Evolutionary conservation across 1,284 basidiomycete species (phyloP).

Genomic region (Marasmius fiardii): DNA sequence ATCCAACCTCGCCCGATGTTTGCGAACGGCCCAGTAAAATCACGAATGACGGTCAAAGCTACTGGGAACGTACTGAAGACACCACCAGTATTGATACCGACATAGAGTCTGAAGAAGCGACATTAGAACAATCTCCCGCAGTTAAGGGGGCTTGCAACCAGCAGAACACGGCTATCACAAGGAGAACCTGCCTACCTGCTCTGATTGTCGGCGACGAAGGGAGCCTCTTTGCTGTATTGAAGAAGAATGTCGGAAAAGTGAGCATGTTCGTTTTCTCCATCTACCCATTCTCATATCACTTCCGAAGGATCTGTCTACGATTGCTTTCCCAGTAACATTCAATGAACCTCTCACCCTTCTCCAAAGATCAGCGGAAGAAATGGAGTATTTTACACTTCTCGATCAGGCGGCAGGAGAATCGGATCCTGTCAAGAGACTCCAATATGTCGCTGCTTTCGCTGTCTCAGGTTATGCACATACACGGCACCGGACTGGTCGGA

Average conservation of each 20-base stretch:
- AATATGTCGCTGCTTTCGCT: conserved; percentile 79
- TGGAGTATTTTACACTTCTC: conserved; percentile 77
- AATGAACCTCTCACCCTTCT: conserved; percentile 86
- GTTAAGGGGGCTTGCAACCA: conserved; percentile 12
- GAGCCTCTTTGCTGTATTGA: conserved; percentile 81
- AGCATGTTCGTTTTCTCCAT: conserved; percentile 4
- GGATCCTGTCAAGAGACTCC: conserved; percentile 73
- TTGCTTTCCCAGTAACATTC: conserved; percentile 83
- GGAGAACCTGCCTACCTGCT: conserved; percentile 66
- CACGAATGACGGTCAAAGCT: conserved; percentile 37
- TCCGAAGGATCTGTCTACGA: conserved; percentile 76
- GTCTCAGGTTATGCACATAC: conserved; percentile 84
- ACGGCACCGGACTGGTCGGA: conserved; percentile 74
- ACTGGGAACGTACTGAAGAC: conserved; percentile 33
- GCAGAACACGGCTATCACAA: conserved; percentile 31
- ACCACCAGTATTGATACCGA: conserved; percentile 47
- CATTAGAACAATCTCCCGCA: conserved; percentile 23
- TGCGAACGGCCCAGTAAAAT: conserved; percentile 39
- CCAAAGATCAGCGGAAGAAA: conserved; percentile 78
- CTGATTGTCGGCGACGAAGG: conserved; percentile 79
- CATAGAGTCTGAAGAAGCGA: conserved; percentile 30
- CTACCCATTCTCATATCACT: conserved; percentile 12
- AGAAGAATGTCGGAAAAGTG: conserved; percentile 92
- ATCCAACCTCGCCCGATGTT: conserved; percentile 38
- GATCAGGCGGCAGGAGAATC: conserved; percentile 58